These are phyloP conservation scores for Blastobotrys muscicola DNA, from an alignment of 805 yeast species.

Conservation along the genomic window DNA sequence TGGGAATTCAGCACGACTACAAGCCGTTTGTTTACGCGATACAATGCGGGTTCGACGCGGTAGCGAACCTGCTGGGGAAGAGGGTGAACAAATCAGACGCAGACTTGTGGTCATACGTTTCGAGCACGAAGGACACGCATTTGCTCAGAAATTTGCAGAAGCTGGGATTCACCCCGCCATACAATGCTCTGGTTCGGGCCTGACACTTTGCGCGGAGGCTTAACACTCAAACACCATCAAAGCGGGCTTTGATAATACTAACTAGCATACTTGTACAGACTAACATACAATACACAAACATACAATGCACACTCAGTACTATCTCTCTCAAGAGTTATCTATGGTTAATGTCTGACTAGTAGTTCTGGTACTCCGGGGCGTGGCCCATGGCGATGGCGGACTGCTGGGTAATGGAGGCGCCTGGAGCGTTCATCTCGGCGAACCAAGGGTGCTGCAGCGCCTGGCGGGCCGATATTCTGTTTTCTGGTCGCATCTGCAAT, in stretches of 20 bases:
- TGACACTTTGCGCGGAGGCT: too few relatives aligned
- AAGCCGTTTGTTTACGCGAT: conserved; percentile 5
- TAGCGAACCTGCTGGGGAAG: neutral
- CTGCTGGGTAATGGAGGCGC: neutral
- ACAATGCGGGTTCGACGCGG: conserved; percentile 14
- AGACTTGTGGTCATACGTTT: conserved; percentile 4
- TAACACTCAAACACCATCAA: neutral
- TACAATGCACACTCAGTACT: neutral
- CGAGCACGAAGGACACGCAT: neutral
- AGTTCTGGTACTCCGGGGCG: neutral
- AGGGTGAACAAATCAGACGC: neutral
- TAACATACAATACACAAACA: neutral
- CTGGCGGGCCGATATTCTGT: conserved; percentile 42
- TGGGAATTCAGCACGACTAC: conserved; percentile 2
- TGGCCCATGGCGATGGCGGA: neutral
- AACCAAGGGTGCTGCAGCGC: conserved; percentile 69
- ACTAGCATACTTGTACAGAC: neutral
- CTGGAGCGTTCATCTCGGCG: conserved; percentile 45
- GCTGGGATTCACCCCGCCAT: conserved; percentile 5
- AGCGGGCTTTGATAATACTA: neutral
- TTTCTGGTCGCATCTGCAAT: conserved; percentile 45
- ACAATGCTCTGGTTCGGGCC: conserved; percentile 1
- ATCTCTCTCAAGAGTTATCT: neutral
- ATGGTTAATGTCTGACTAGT: neutral
- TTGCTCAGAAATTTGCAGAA: conserved; percentile 1